These are phyloP conservation scores for Fomes fomentarius DNA, from an alignment of 1,284 basidiomycete genomes.

Conservation along the genomic window DNA sequence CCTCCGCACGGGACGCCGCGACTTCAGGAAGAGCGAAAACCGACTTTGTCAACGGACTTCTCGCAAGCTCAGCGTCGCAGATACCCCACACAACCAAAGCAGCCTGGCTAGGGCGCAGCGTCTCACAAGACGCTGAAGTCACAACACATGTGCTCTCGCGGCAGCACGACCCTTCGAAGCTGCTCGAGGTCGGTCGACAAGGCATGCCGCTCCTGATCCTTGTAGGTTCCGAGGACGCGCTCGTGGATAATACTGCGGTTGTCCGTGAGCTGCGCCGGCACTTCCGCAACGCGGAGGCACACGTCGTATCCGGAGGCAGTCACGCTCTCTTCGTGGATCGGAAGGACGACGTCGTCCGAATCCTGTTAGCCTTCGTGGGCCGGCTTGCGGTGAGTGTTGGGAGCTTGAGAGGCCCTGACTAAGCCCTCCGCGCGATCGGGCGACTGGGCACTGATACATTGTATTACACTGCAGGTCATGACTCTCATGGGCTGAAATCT, in stretches of 20 bases:
- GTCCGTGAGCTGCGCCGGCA: constrained; percentile 24
- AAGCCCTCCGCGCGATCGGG: constrained; percentile 1
- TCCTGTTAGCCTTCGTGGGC: constrained; percentile 23
- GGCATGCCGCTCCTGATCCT: constrained; percentile 29
- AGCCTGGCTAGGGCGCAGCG: constrained; percentile 24
- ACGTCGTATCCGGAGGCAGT: constrained; percentile 23
- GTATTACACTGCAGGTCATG: constrained; percentile 17
- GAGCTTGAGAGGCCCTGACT: neutral
- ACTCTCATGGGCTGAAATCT: constrained; percentile 18
- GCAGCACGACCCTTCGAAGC: constrained; percentile 19
- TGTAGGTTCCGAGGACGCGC: constrained; percentile 24
- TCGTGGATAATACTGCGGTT: constrained; percentile 20
- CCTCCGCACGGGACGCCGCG: constrained; percentile 19
- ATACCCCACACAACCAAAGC: constrained; percentile 22
- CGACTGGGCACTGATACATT: constrained; percentile 3
- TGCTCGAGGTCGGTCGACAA: constrained; percentile 24
- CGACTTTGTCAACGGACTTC: constrained; percentile 23
- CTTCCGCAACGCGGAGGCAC: constrained; percentile 26
- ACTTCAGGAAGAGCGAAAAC: constrained; percentile 21
- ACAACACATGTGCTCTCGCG: constrained; percentile 14
- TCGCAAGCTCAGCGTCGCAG: constrained; percentile 19
- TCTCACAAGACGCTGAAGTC: constrained; percentile 20
- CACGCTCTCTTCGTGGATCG: constrained; percentile 30
- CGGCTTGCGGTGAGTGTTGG: constrained; percentile 26
- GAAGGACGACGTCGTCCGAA: constrained; percentile 26